Conservation (phyloP, 495 filamentous ascomycete genomes). For the Aspergillus affinis region DNA sequence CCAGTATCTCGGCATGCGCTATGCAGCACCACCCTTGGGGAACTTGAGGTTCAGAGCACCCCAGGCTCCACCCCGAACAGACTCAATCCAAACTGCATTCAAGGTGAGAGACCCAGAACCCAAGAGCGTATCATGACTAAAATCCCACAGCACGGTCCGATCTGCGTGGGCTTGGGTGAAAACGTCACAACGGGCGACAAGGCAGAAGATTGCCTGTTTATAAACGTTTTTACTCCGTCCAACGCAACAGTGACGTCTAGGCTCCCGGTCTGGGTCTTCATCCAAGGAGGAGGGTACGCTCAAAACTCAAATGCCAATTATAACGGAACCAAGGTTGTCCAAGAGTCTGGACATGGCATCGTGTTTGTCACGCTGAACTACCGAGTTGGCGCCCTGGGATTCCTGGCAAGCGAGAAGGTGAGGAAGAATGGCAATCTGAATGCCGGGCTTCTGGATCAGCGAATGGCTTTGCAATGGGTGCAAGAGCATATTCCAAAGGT, state of each 20-base stretch:
- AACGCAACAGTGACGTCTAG: slow-evolving; percentile 50
- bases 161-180: slow-evolving; percentile 30
- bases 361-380: slow-evolving; percentile 76
- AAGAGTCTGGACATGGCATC: slow-evolving; percentile 49
- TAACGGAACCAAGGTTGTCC: slow-evolving; percentile 59
- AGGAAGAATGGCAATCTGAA: slow-evolving; percentile 54
- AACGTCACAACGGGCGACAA: slow-evolving; percentile 33
- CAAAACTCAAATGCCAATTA: slow-evolving; percentile 60
- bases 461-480: slow-evolving; percentile 63
- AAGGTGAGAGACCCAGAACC: neutral
- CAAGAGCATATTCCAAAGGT: slow-evolving; percentile 49
- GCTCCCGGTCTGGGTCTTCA: slow-evolving; percentile 68
- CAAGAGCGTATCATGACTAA: neutral
- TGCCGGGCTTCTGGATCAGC: slow-evolving; percentile 64
- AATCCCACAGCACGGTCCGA: slow-evolving; percentile 37
- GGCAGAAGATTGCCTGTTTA: slow-evolving; percentile 68
- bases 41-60: slow-evolving; percentile 15
- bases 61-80: neutral
- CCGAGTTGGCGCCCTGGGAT: slow-evolving; percentile 69
- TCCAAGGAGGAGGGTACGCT: slow-evolving; percentile 71
- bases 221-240: slow-evolving; percentile 65
- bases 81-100: neutral
- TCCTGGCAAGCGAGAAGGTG: slow-evolving; percentile 62
- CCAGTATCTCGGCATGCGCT: slow-evolving; percentile 15
- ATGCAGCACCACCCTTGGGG: slow-evolving; percentile 10